A percentile compares a stretch with the other conserved stretches of the same genome.
Evolutionary conservation across 192 early-diverging fungal genomes (phyloP).

Genomic region (Umbelopsis sp.): DNA sequence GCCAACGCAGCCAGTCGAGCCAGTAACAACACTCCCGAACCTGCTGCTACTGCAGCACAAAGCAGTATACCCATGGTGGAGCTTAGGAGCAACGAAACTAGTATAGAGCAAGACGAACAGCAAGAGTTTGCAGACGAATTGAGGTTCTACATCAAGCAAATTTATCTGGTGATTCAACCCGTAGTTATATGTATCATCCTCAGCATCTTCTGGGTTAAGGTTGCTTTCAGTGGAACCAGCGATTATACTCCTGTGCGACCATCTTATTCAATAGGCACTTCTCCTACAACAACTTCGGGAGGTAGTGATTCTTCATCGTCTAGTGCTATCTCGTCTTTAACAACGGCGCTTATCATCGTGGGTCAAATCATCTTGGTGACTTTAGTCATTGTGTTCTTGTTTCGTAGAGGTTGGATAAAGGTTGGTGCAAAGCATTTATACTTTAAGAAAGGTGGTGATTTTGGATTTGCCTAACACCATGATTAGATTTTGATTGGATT

Average conservation of each 20-base stretch:
- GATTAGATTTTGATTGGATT: conserved; percentile 70
- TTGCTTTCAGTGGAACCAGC: conserved; percentile 59
- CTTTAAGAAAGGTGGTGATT: not conserved
- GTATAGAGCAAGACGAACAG: conserved; percentile 38
- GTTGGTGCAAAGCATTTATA: conserved; percentile 35
- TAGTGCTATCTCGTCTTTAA: conserved; percentile 40
- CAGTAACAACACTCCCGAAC: conserved; percentile 2
- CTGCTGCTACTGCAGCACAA: conserved; percentile 20
- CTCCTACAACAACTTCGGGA: conserved; percentile 26
- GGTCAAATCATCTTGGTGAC: conserved; percentile 81
- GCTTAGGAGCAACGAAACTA: conserved; percentile 30
- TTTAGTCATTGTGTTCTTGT: conserved; percentile 72
- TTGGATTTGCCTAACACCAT: not conserved
- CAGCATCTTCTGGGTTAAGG: conserved; percentile 84
- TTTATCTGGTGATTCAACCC: conserved; percentile 82
- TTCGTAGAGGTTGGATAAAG: conserved; percentile 79
- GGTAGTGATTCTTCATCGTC: not conserved
- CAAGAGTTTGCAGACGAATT: conserved; percentile 66
- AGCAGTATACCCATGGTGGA: conserved; percentile 45
- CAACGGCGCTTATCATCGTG: conserved; percentile 72
- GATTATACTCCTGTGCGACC: conserved; percentile 35
- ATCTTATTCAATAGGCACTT: not conserved
- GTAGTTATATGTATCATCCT: conserved; percentile 78
- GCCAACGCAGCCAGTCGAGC: conserved; percentile 18
- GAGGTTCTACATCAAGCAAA: conserved; percentile 78